Evolutionary conservation across 345 rosid genomes (phyloP).

Genomic region (Murraya koenigii): DNA sequence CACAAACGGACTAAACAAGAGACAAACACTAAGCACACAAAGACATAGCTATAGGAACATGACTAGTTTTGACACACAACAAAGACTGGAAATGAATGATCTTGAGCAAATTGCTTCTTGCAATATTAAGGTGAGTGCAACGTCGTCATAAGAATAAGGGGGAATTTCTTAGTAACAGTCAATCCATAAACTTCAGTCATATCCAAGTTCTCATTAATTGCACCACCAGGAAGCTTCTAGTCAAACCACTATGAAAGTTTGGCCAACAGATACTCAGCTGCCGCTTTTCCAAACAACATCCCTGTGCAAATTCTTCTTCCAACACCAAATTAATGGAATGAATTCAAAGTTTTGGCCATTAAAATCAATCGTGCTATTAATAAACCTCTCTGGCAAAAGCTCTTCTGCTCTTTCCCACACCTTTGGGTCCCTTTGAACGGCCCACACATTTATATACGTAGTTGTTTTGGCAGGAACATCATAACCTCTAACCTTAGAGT

Average conservation of each 20-base stretch:
- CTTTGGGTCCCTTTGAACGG: conserved; percentile 15
- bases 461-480: conserved; percentile 3
- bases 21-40: no score
- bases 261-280: neutral
- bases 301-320: conserved; percentile 18
- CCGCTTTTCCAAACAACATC: neutral
- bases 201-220: neutral
- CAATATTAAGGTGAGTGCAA: neutral
- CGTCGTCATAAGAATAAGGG: conserved; percentile 4
- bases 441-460: conserved; percentile 5
- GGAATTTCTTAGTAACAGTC: neutral
- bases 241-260: conserved; percentile 15
- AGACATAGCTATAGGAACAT: no score
- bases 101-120: neutral
- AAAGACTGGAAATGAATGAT: no score
- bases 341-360: conserved; percentile 1
- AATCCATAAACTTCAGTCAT: conserved; percentile 7
- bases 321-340: conserved; percentile 4
- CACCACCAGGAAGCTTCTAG: conserved; percentile 7
- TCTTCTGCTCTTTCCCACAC: conserved; percentile 4
- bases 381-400: conserved; percentile 15
- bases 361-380: neutral
- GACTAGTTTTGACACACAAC: no score
- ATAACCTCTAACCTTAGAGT: conserved; percentile 8
- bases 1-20: no score